A percentile compares a stretch with the other conserved stretches of the same genome.
Evolutionary conservation across 768 basidiomycete species (phyloP).

Genomic region (Kockovaella imperatae): DNA sequence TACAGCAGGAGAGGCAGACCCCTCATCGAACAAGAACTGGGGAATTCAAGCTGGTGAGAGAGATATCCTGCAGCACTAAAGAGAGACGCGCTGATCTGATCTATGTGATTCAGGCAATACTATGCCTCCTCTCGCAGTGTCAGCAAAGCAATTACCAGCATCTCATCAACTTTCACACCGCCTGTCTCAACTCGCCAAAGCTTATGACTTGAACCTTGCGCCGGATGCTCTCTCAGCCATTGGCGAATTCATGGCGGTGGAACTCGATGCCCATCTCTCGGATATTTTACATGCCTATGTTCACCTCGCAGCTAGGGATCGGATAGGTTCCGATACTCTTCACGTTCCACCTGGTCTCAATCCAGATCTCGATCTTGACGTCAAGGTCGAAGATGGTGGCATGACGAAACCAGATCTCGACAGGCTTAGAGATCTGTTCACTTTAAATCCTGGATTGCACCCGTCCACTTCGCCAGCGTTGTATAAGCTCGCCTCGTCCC

Average conservation of each 20-base stretch:
- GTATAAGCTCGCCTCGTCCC: conserved; percentile 15
- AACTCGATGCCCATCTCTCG: conserved; percentile 25
- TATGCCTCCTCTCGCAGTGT: conserved; percentile 12
- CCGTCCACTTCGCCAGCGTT: conserved; percentile 22
- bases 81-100: too few relatives aligned
- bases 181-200: conserved; percentile 19
- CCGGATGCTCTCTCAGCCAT: conserved; percentile 17
- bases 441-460: conserved; percentile 22
- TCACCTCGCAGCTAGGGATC: conserved; percentile 19
- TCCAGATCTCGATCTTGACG: conserved; percentile 54
- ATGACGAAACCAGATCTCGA: conserved; percentile 25
- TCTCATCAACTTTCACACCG: conserved; percentile 22
- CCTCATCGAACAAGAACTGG: conserved; percentile 4
- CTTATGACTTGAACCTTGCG: conserved; percentile 13
- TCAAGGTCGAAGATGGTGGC: conserved; percentile 58
- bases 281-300: conserved; percentile 24
- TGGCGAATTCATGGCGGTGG: conserved; percentile 36
- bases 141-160: conserved; percentile 22
- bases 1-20: conserved; percentile 11
- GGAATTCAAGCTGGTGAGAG: conserved; percentile 10
- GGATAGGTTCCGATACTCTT: conserved; percentile 22
- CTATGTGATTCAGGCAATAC: conserved; percentile 7
- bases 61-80: neutral
- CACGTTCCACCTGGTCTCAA: conserved; percentile 9
- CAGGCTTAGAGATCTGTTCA: conserved; percentile 19